phyloP scores from a whole-genome alignment of 768 basidiomycete genomes.

The Kwoniella heveanensis region DNA sequence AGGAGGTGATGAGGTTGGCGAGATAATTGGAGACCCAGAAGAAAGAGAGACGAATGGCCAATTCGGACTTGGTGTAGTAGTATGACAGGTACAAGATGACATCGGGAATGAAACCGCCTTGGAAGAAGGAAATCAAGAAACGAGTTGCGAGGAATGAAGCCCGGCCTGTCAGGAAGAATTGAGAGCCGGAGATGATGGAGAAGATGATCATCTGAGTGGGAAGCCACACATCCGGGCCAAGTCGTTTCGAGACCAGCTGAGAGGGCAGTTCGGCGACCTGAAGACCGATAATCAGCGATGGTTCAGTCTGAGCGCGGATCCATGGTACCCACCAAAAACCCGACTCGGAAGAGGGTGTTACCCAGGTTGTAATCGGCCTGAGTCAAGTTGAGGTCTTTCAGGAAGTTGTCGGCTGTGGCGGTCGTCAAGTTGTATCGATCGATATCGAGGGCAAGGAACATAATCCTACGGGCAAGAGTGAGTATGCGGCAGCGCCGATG shows the following conservation, averaged over 20 bases:
- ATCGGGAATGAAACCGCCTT: constrained; percentile 64
- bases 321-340: constrained; percentile 35
- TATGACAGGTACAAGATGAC: constrained; percentile 68
- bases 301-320: too few relatives aligned
- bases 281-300: background rate
- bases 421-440: constrained; percentile 65
- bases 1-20: constrained; percentile 61
- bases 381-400: constrained; percentile 65
- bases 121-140: constrained; percentile 58
- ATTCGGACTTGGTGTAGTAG: constrained; percentile 61
- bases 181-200: constrained; percentile 63
- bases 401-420: constrained; percentile 71
- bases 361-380: constrained; percentile 57
- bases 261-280: constrained; percentile 66
- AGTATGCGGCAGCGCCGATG: background rate
- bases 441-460: constrained; percentile 62
- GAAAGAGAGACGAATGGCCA: constrained; percentile 39
- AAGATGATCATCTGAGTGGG: constrained; percentile 57
- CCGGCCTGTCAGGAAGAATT: constrained; percentile 65
- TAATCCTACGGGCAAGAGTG: constrained; percentile 53
- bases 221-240: constrained; percentile 67
- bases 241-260: constrained; percentile 66
- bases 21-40: constrained; percentile 42
- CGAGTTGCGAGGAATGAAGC: constrained; percentile 64
- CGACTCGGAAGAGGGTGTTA: constrained; percentile 64